phyloP scores from a whole-genome alignment of 169 alveolate species.

The Eimeria tenella region DNA sequence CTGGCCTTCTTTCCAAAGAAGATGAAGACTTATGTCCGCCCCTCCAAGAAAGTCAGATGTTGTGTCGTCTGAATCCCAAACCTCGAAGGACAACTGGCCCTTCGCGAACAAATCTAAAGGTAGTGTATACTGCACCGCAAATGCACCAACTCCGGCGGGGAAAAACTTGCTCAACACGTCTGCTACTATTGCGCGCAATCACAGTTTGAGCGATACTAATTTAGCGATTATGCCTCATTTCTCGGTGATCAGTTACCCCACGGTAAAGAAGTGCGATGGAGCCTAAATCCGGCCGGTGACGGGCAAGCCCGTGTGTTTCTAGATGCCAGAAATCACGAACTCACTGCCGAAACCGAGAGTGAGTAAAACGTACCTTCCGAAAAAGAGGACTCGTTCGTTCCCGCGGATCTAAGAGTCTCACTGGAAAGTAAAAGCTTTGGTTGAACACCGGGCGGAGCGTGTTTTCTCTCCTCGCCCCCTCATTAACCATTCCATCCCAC shows the following conservation, averaged over 20 bases:
- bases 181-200: no score
- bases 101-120: slow-evolving; percentile 83
- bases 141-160: neutral
- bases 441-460: slow-evolving; percentile 85
- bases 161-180: no score
- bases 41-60: slow-evolving; percentile 83
- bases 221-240: no score
- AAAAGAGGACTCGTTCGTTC: slow-evolving; percentile 73
- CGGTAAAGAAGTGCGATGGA: no score
- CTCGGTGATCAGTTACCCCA: no score
- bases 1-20: slow-evolving; percentile 77
- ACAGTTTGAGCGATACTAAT: no score
- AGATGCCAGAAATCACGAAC: neutral
- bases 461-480: slow-evolving; percentile 80
- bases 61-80: slow-evolving; percentile 84
- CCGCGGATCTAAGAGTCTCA: slow-evolving; percentile 81
- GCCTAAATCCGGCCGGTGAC: no score
- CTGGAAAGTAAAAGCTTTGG: slow-evolving; percentile 86
- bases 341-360: neutral
- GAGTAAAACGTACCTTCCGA: slow-evolving; percentile 68
- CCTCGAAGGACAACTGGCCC: slow-evolving; percentile 83
- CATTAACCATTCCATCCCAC: slow-evolving; percentile 76
- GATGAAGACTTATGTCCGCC: slow-evolving; percentile 78
- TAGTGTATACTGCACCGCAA: slow-evolving; percentile 62
- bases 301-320: no score